Base-by-base conservation (phyloP, 1,284 basidiomycete genomes). In the Gomphus sp. region DNA sequence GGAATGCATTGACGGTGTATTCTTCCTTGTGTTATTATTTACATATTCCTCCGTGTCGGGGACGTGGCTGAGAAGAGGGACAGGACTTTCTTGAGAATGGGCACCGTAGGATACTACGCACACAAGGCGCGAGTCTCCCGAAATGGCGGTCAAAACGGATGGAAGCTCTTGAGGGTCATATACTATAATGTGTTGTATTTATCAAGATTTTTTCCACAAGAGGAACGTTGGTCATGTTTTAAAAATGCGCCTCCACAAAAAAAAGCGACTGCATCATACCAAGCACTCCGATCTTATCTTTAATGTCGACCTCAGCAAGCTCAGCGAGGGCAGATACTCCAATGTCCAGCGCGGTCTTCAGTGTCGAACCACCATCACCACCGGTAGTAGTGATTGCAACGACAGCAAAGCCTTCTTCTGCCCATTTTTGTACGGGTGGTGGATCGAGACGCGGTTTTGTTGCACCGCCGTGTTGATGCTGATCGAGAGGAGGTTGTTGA, bases 391-490 rank as follows among this genome's bases (percentile, higher is more conserved):
- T 48, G 16, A 59, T 55, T 22, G 44, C 58, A 10, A 55, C 41
- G 14, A 59, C 58, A 36, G 58, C 58, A 41, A 59, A 59, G 0
- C 58, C 52, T 50, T 59, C 58, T 49, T 59, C 58, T 16, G 58
- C 58, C 58, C 58, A 59, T 55, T 59, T 59, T 31, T 59, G 58
- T 10, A 59, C 43, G 31, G 58, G 58, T 36, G 45, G 45, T 25
- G 58, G 58, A 28, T 59, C 51, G 11, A 59, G 47, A 16, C 16
- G 34, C n/a, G 25, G 28, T 53, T n/a, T 10, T 53, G 33, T 2
- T 12, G 14, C 34, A 28, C 14, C 8, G 34, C 28, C 8, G 11
- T 52, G 1, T 11, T 8, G n/a, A 11, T 28, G 22, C 11, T 6
- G 5, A n/a, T 43, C 43, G n/a, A 39, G 34, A 39, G 36, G 11